phyloP scores from a whole-genome alignment of 1,284 basidiomycete species.

The Baeospora myosura region DNA sequence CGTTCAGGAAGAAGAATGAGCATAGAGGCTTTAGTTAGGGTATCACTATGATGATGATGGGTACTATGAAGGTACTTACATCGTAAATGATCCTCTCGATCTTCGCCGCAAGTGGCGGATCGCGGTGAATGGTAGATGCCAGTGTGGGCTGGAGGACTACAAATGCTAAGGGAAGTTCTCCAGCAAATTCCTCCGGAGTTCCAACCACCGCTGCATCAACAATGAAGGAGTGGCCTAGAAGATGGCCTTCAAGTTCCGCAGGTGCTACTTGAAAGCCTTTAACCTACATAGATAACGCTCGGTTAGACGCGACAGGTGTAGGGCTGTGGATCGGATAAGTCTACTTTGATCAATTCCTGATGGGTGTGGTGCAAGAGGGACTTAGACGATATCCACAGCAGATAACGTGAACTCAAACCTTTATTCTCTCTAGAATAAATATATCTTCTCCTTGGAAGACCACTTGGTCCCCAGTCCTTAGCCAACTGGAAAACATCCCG shows the following conservation, averaged over 20 bases:
- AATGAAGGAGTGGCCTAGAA: constrained; percentile 17
- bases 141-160: constrained; percentile 14
- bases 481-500: constrained; percentile 4
- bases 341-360: constrained; percentile 5
- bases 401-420: not conserved
- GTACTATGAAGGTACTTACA: constrained; percentile 4
- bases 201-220: constrained; percentile 20
- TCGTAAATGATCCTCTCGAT: constrained; percentile 14
- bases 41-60: not conserved
- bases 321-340: not conserved
- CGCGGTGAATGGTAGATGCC: constrained; percentile 2
- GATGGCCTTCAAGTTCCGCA: constrained; percentile 16
- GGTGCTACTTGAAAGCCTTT: constrained; percentile 12
- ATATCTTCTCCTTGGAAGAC: constrained; percentile 2
- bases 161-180: constrained; percentile 32
- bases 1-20: constrained; percentile 8
- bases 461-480: constrained; percentile 7
- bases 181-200: constrained; percentile 28
- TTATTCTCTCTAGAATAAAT: constrained; percentile 7
- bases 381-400: not conserved
- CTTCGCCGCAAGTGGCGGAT: constrained; percentile 6
- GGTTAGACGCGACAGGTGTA: too few relatives aligned
- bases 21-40: not conserved
- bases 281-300: constrained; percentile 2
- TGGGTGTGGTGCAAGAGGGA: not conserved